phyloP scores from a whole-genome alignment of 2,329 filamentous ascomycete genomes.

The Furcasterigmium furcatum region DNA sequence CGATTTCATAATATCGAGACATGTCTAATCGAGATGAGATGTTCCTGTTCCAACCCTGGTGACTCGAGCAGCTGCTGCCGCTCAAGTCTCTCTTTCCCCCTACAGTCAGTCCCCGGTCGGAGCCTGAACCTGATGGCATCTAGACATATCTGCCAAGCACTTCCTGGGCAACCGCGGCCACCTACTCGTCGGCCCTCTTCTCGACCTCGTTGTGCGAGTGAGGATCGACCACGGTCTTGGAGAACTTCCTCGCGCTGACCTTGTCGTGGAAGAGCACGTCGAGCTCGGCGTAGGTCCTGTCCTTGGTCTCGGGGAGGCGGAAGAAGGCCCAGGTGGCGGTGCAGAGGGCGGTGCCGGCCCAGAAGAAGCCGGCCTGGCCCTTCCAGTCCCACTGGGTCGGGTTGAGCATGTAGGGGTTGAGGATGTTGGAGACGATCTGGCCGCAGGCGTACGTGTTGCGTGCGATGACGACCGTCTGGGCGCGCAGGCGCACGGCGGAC shows the following conservation, averaged over 20 bases:
- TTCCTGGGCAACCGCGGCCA: no score
- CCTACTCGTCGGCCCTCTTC: no score
- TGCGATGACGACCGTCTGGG: conserved; percentile 42
- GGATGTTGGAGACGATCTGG: conserved; percentile 42
- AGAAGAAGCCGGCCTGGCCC: conserved; percentile 44
- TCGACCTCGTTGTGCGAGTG: no score
- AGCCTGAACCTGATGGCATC: no score
- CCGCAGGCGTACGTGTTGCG: conserved; percentile 43
- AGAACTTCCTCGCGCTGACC: conserved; percentile 38
- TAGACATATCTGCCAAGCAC: no score
- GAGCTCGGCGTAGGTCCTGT: conserved; percentile 51
- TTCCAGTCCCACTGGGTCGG: conserved; percentile 42
- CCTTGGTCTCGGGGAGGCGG: conserved; percentile 51
- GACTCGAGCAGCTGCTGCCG: no score
- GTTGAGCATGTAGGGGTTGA: conserved; percentile 45
- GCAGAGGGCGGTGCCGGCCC: conserved; percentile 38
- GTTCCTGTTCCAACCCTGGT: no score
- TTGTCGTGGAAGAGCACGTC: conserved; percentile 49
- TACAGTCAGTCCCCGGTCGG: no score
- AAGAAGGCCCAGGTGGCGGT: conserved; percentile 47
- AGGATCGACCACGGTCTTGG: conserved; percentile 19
- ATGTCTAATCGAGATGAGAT: no score
- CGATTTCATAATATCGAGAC: no score
- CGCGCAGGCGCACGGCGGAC: conserved; percentile 38
- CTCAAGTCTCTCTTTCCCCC: no score